phyloP scores from a whole-genome alignment of 176 grass and related monocot genomes.

The Aegilops bicornis region DNA sequence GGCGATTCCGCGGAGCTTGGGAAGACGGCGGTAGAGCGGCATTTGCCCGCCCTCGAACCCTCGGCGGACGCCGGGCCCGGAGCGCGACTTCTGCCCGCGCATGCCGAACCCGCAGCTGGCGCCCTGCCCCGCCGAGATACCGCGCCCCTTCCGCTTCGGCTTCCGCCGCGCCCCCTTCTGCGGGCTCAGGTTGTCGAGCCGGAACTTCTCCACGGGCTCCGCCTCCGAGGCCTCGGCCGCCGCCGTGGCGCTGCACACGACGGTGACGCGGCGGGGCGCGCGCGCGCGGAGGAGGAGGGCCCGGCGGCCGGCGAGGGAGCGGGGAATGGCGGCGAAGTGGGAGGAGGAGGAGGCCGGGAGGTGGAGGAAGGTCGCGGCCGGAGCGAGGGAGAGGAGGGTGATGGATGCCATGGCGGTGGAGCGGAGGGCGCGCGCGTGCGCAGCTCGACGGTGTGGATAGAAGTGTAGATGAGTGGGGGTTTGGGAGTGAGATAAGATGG shows the following conservation, averaged over 20 bases:
- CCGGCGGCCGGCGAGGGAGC: conserved; percentile 8
- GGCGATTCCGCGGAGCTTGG: conserved; percentile 89
- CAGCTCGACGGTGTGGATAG: conserved; percentile 31
- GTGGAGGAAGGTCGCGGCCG: conserved; percentile 35
- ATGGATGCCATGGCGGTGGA: conserved; percentile 53
- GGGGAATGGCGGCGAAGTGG: conserved; percentile 8
- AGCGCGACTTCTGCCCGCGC: conserved; percentile 93
- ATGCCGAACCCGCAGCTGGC: conserved; percentile 94
- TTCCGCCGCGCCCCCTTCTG: conserved; percentile 68
- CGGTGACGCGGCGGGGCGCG: conserved; percentile 23
- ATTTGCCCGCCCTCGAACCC: conserved; percentile 99
- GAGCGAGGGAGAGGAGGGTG: conserved; percentile 42
- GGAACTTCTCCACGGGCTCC: conserved; percentile 46
- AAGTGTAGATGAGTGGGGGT: conserved; percentile 19
- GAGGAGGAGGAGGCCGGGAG: conserved; percentile 31
- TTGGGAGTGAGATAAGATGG: conserved; percentile 19
- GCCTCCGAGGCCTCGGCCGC: conserved; percentile 25
- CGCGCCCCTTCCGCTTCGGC: conserved; percentile 80
- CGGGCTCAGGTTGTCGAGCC: conserved; percentile 80
- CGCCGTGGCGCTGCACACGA: conserved; percentile 40
- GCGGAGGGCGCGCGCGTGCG: conserved; percentile 12
- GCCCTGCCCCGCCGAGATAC: conserved; percentile 91
- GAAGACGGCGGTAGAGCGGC: conserved; percentile 89
- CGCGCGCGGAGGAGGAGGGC: conserved; percentile 10
- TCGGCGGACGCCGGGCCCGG: conserved; percentile 74